A percentile compares a stretch with the other conserved stretches of the same genome.
Conservation (phyloP, 1,139 yeast species). For the Taphrina wiesneri region DNA sequence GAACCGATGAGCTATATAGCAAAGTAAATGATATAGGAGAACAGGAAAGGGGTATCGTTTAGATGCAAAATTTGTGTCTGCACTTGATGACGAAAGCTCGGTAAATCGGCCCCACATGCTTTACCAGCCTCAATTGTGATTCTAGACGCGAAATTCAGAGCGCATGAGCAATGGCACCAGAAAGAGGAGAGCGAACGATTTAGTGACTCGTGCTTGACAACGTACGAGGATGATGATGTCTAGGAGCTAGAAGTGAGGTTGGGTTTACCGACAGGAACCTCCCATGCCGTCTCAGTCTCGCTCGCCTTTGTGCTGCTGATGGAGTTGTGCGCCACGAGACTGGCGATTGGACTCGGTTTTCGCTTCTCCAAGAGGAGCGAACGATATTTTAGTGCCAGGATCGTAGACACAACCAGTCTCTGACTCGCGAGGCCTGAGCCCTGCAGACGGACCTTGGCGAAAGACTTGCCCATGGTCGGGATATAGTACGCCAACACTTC, state of each 20-base stretch:
- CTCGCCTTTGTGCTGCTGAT: background rate
- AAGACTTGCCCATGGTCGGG: slow-evolving; percentile 7
- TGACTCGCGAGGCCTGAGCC: slow-evolving; percentile 16
- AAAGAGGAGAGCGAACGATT: background rate
- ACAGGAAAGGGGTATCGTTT: too few relatives aligned
- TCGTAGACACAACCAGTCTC: slow-evolving; percentile 22
- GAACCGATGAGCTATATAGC: too few relatives aligned
- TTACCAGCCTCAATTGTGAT: background rate
- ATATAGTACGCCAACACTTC: slow-evolving; percentile 26
- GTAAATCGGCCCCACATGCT: background rate
- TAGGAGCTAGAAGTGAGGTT: background rate
- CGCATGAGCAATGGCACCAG: too few relatives aligned
- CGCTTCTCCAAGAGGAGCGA: background rate
- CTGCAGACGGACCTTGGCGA: slow-evolving; percentile 23
- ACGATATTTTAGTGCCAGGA: slow-evolving; percentile 18
- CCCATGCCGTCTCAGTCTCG: slow-evolving; percentile 3
- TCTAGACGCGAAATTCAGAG: too few relatives aligned
- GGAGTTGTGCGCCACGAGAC: background rate
- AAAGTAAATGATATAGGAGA: too few relatives aligned
- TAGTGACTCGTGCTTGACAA: background rate
- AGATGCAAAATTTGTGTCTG: too few relatives aligned
- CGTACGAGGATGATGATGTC: background rate
- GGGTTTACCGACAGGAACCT: background rate
- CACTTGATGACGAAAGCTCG: background rate
- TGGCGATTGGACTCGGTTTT: background rate